Evolutionary conservation across 441 rosid genomes (phyloP), one percentile per base, ranked within the genome.

Genomic region (Corymbia calophylla): DNA sequence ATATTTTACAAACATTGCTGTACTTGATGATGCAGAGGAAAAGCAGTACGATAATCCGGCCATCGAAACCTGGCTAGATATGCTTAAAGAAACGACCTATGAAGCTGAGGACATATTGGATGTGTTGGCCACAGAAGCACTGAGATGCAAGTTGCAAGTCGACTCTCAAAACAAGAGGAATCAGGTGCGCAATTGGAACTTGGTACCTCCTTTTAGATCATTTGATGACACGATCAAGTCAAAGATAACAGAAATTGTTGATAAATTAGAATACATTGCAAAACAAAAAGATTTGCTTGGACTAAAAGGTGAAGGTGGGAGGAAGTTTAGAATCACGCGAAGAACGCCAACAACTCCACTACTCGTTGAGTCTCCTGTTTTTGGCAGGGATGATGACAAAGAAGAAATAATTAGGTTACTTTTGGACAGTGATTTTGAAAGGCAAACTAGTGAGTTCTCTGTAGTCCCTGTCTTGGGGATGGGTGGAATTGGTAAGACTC

Each of bases 51-150:
- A 53, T 23, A 84, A 87, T 18, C 49, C 6, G 87, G 89, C 91
- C 47, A 70, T 92, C 64, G 88, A 64, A 86, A 19, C 19, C 25
- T 91, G 93, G 94, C 89, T 88, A 15, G 5, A 54, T 18, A 88
- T 87, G 86, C 92, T 93, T 86, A 92, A 89, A 86, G 86, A 88
- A 8, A 88, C 87, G 9, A 91, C 93, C 31, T 91, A 88, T 86
- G 91, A 91, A 81, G 88, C 80, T n/a, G 92, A 92, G 60, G 93
- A 91, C 68, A 64, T 91, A 23, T 47, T 93, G 32, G 92, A 93
- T 23, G 90, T 49, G 77, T 56, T 56, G 47, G 87, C 87, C 73
- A 90, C 88, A 17, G 77, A 86, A 49, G 81, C 90, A 13, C 39
- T 86, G 89, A 88, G 62, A 80, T 73, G 49, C 87, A 88, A 25